A percentile compares a stretch with the other conserved stretches of the same genome.
Evolutionary conservation across 2,329 filamentous ascomycete species (phyloP).

Genomic region (Hypoxylon sp.): DNA sequence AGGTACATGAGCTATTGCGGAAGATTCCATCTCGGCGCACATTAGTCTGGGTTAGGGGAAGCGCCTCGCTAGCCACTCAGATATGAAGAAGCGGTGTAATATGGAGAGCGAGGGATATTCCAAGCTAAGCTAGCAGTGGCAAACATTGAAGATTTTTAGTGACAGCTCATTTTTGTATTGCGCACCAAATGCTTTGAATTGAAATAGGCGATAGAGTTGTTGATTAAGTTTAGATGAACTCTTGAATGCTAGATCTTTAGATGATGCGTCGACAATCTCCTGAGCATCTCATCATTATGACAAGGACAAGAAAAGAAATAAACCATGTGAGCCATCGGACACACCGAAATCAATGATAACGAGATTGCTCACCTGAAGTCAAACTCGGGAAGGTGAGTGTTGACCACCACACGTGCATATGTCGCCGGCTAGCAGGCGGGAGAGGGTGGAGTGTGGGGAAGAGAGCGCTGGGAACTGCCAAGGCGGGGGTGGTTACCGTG

Average conservation of each 20-base stretch:
- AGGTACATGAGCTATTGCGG: neutral
- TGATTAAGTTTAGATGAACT: constrained; percentile 23
- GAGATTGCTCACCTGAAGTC: constrained; percentile 2
- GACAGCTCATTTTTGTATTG: constrained; percentile 8
- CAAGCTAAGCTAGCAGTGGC: neutral
- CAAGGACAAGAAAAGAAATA: neutral
- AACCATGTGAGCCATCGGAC: neutral
- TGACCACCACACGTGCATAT: constrained; percentile 11
- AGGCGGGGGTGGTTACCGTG: constrained; percentile 42
- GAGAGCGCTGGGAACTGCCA: constrained; percentile 26
- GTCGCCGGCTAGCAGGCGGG: constrained; percentile 5
- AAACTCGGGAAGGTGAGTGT: neutral
- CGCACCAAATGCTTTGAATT: neutral
- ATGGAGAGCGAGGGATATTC: neutral
- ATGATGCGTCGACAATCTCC: neutral
- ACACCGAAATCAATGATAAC: neutral
- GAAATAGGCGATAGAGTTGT: constrained; percentile 1
- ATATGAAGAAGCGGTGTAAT: constrained; percentile 21
- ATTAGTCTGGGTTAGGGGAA: constrained; percentile 29
- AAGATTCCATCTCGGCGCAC: constrained; percentile 13
- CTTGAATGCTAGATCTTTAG: neutral
- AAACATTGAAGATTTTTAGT: constrained; percentile 10
- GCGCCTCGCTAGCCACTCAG: neutral
- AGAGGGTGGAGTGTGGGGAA: constrained; percentile 40
- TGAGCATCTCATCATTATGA: neutral